Base-by-base conservation (phyloP, 2,329 filamentous ascomycete species). In the Aspergillus nomiae region DNA sequence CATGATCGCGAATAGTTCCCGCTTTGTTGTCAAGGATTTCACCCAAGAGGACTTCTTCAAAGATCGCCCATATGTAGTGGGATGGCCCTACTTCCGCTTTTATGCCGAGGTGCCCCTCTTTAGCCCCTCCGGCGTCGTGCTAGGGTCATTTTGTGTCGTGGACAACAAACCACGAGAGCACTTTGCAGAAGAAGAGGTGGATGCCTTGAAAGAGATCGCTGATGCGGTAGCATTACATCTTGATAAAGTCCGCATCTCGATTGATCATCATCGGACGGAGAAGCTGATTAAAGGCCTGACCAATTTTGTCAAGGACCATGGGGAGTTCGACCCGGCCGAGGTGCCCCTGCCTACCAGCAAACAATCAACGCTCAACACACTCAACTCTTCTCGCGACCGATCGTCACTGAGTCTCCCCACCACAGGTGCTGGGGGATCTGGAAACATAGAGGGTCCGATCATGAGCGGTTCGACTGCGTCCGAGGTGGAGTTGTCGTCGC, bases 61-160 rank as follows among this genome's bases (percentile, higher is more conserved):
- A 57, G 60, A 74, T 32, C 74, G 75, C 24, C 69, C 71, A 8
- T 76, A 78, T 56, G 76, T 80, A 1, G 60, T 63, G 1, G 70
- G 63, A 12, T 71, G 70, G 60, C 77, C 77, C 1, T 67, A 73
- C 41, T 67, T 79, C n/a, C 74, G 76, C 53, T 87, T 87, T 70
- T 86, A 87, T 64, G 84, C 84, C 8, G 84, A 84, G 21, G 86
- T 89, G 0, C 88, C 88, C 0, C 83, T 90, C 53, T 79, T 81
- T 51, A 86, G 84, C 7, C 81, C 81, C 1, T 82, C 81, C 43
- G 83, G 85, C 28, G 81, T 84, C 61, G 79, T 82, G 28, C 86
- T 90, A 56, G 88, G 88, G 10, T 82, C 81, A 4, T 87, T 86
- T 63, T 83, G 84, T 56, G 83, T 90, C 1, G 79, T 87, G 0